A percentile compares a stretch with the other conserved stretches of the same genome.
Conservation (phyloP, 441 rosid genomes). For the Bocquillonia castaneifolia region DNA sequence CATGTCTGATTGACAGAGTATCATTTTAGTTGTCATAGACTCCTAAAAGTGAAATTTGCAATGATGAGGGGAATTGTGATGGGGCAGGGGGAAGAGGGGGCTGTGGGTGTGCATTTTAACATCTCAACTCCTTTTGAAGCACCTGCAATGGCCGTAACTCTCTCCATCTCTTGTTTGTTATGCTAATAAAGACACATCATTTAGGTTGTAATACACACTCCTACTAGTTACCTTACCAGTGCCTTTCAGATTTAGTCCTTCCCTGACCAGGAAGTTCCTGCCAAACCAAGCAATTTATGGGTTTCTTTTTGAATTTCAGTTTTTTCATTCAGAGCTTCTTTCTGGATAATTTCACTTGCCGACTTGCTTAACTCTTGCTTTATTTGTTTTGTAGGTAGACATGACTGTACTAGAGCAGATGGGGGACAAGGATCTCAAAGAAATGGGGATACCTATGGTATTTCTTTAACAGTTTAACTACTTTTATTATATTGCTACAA, state of each 20-base stretch:
- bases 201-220: not conserved
- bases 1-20: not conserved
- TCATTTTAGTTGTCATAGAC: not conserved
- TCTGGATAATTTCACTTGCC: not conserved
- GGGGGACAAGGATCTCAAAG: conserved; percentile 53
- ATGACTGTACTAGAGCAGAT: conserved; percentile 54
- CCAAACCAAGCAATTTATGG: not conserved
- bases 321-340: not conserved
- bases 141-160: no score
- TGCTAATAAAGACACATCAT: not conserved
- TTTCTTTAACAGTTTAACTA: not conserved
- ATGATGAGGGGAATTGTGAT: not conserved
- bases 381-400: conserved; percentile 43
- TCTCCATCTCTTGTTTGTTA: no score
- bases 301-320: not conserved
- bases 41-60: not conserved
- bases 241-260: not conserved
- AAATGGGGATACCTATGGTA: conserved; percentile 69
- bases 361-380: not conserved
- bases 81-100: not conserved
- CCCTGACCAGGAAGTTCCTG: not conserved
- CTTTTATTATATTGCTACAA: not conserved
- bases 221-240: not conserved
- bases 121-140: no score
- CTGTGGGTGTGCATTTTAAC: not conserved